Conservation (phyloP, 495 filamentous ascomycete species). For the Rusavskia elegans region DNA sequence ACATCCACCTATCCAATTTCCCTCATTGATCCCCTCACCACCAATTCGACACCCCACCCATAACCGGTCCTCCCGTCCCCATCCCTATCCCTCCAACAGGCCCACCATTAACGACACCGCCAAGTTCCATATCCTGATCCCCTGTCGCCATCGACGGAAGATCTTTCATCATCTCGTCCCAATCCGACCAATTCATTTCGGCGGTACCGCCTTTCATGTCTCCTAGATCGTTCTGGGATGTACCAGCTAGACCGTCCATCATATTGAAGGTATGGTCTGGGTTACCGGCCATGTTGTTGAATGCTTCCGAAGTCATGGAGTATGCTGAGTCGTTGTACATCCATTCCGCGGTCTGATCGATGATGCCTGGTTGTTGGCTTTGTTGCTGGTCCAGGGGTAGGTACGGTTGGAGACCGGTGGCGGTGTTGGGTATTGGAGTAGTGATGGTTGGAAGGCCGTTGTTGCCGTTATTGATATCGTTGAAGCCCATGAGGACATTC, state of each 20-base stretch:
- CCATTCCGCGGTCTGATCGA: background rate
- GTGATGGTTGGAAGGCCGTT: background rate
- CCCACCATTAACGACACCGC: background rate
- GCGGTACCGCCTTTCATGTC: background rate
- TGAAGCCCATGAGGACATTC: background rate
- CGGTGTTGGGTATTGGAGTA: background rate
- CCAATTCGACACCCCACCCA: slow-evolving; percentile 10
- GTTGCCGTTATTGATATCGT: background rate
- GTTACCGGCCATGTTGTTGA: background rate
- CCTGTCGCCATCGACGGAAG: background rate
- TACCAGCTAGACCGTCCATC: background rate
- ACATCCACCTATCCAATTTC: background rate
- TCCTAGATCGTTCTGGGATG: slow-evolving; percentile 2
- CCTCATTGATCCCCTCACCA: background rate
- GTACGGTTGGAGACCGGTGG: background rate
- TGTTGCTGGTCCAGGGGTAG: background rate
- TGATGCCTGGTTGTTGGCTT: background rate
- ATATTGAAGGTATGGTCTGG: slow-evolving; percentile 1
- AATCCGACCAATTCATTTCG: slow-evolving; percentile 13
- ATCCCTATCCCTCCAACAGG: background rate
- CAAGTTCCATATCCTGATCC: background rate
- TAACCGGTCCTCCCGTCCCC: background rate
- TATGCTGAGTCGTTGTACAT: background rate
- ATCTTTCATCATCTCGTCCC: slow-evolving; percentile 18
- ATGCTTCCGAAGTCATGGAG: background rate